Evolutionary conservation across 1,139 yeast genomes (phyloP), one percentile per base, ranked within the genome.

Genomic region (Pichia sp.): DNA sequence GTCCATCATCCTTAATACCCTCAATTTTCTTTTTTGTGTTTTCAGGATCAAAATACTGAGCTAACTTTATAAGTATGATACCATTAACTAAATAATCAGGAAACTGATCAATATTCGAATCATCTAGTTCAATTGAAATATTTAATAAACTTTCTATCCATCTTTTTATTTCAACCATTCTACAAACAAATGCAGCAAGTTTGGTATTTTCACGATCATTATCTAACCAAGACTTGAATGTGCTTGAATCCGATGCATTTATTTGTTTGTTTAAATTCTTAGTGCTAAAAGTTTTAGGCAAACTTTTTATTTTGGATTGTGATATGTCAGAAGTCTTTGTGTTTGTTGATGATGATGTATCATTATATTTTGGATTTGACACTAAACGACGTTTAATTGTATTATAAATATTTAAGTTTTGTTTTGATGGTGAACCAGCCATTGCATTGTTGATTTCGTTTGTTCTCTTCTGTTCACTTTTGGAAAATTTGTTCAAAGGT

Each of bases 111-210:
- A 81, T 73, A 2, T 79, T 71, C 58, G 86, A 87, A 5, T 70
- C 69, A 13, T 87, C 81, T 19, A 79, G 67, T 16, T 74, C 79
- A 0, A 84, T 70, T 16, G 65, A 62, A 56, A 79, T 80, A 2
- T 66, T 74, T n/a, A 83, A 71, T 44, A 84, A 73, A 9, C 69
- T 68, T 62, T 84, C 90, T 43, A 84, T 77, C 91, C 91, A 84
- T 53, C 75, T 75, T 66, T 88, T 89, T 28, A 95, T 90, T 61
- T 95, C 96, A 42, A 83, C 82, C 34, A 93, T 83, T 60, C 96
- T 83, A 66, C 98, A 93, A 41, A 93, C 75, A 64, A 89, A 93
- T 64, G 90, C 96, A 62, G 89, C 88, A 0, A 63, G 58, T 46
- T 62, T 64, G 3, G 60, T 25, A 9, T 60, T 54, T 45, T 61